These are phyloP conservation scores for Stereocaulon alpinum DNA, from an alignment of 495 filamentous ascomycete genomes.

Conservation along the genomic window DNA sequence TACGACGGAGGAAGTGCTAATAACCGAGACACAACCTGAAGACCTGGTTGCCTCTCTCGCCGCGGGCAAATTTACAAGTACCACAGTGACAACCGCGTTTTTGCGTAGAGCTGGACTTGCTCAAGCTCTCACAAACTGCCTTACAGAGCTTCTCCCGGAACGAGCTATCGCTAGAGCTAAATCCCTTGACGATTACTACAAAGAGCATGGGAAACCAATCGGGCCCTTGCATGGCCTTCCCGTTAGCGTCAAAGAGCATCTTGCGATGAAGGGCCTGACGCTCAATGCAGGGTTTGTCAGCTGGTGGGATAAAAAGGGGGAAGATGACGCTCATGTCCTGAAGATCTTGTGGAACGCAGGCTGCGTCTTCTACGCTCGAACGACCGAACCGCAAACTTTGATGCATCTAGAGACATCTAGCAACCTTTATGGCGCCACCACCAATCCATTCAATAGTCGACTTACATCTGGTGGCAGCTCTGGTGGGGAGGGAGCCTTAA, in stretches of 20 bases:
- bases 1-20: conserved; percentile 27
- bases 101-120: conserved; percentile 36
- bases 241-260: conserved; percentile 33
- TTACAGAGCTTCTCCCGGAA: conserved; percentile 31
- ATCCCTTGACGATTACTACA: conserved; percentile 27
- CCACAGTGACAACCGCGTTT: conserved; percentile 37
- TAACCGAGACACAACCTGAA: conserved; percentile 32
- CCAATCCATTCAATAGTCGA: conserved; percentile 41
- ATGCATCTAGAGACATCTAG: conserved; percentile 45
- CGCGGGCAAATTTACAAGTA: conserved; percentile 26
- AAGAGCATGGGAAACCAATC: conserved; percentile 22
- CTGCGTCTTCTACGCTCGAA: conserved; percentile 44
- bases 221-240: conserved; percentile 37
- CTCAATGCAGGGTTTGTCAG: conserved; percentile 22
- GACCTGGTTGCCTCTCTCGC: conserved; percentile 29
- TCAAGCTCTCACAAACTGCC: conserved; percentile 33
- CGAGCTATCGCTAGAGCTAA: conserved; percentile 26
- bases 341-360: conserved; percentile 32
- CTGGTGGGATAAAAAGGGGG: conserved; percentile 21
- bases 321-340: conserved; percentile 23
- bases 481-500: conserved; percentile 46
- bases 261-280: conserved; percentile 21
- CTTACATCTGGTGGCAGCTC: conserved; percentile 45
- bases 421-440: conserved; percentile 43
- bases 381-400: conserved; percentile 46